Conservation (phyloP, 2,329 filamentous ascomycete species). For the Aspergillus spinulosporus region DNA sequence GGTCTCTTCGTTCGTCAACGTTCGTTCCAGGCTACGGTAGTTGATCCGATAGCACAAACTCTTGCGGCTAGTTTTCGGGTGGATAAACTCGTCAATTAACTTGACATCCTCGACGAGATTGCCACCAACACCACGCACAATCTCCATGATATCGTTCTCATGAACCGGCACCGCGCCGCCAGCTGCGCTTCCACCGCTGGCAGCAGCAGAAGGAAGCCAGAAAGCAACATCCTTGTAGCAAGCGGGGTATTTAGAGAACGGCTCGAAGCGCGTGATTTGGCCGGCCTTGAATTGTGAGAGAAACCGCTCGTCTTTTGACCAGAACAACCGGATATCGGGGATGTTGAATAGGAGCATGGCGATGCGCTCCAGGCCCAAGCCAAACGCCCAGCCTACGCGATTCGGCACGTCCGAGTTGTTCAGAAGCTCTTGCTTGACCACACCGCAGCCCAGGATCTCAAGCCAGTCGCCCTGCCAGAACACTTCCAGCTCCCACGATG, state of each 20-base stretch:
- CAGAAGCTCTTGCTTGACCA: conserved; percentile 80
- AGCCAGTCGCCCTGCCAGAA: conserved; percentile 95
- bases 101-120: conserved; percentile 85
- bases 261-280: conserved; percentile 66
- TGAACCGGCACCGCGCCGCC: conserved; percentile 62
- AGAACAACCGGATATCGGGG: conserved; percentile 94
- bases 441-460: conserved; percentile 86
- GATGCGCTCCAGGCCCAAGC: conserved; percentile 88
- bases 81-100: conserved; percentile 81
- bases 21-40: conserved; percentile 89
- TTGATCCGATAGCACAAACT: conserved; percentile 92
- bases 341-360: conserved; percentile 98
- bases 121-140: conserved; percentile 78
- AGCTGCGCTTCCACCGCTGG: conserved; percentile 39
- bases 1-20: conserved; percentile 78
- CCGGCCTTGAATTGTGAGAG: conserved; percentile 71
- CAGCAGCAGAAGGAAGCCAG: conserved; percentile 64
- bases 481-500: conserved; percentile 94
- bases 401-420: conserved; percentile 72
- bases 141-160: conserved; percentile 96
- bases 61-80: conserved; percentile 78
- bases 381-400: conserved; percentile 91
- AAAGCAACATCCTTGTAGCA: conserved; percentile 94
- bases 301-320: conserved; percentile 83
- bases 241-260: conserved; percentile 88